These are phyloP conservation scores for Botrytis fabae DNA, from an alignment of 2,329 filamentous ascomycete genomes.

Conservation along the genomic window DNA sequence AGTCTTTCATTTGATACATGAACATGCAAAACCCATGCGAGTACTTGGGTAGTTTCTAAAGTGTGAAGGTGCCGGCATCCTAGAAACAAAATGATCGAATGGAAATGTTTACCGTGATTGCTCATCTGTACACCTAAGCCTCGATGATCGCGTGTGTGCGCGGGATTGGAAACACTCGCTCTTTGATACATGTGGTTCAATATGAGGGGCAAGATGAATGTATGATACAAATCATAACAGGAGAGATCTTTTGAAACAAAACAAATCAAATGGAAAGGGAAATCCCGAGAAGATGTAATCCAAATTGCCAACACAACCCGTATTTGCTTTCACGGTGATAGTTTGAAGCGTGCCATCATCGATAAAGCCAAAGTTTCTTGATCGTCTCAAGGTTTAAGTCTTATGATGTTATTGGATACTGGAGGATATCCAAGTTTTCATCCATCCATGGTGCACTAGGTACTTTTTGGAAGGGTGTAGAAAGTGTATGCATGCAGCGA, in stretches of 20 bases:
- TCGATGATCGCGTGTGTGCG: constrained; percentile 1
- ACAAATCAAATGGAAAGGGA: background rate
- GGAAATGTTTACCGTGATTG: background rate
- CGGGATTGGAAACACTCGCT: constrained; percentile 8
- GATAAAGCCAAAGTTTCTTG: background rate
- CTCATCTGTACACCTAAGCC: background rate
- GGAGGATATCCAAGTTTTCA: background rate
- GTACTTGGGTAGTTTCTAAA: background rate
- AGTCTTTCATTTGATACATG: background rate
- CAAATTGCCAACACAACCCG: background rate
- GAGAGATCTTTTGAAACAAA: background rate
- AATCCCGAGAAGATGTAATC: background rate
- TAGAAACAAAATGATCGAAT: background rate
- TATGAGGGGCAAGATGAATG: background rate
- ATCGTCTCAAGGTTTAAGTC: background rate
- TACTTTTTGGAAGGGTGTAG: background rate
- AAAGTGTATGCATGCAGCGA: constrained; percentile 5
- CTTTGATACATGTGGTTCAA: background rate
- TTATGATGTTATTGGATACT: background rate
- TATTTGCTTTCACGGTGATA: background rate
- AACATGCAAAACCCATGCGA: background rate
- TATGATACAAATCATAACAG: background rate
- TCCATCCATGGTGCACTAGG: background rate
- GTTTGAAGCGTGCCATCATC: background rate
- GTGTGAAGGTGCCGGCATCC: background rate